A percentile compares a stretch with the other conserved stretches of the same genome.
Evolutionary conservation across 352 stramenopile species (phyloP).

Genomic region (Phytophthora tubulina): DNA sequence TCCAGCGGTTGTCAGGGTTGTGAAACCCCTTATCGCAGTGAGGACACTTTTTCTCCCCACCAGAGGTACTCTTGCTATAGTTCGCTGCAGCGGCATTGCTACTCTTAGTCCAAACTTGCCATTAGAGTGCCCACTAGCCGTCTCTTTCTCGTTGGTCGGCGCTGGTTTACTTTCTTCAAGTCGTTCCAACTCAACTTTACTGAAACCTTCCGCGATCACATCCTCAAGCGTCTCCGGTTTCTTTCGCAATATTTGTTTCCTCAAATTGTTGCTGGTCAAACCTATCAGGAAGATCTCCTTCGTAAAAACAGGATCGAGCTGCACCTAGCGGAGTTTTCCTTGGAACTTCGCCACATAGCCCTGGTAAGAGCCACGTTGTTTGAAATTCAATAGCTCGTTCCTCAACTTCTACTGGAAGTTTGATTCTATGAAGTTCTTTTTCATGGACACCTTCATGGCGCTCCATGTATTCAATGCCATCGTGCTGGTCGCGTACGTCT

Average conservation of each 20-base stretch:
- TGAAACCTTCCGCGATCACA: slow-evolving; percentile 15
- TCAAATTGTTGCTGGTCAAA: slow-evolving; percentile 5
- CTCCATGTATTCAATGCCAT: slow-evolving; percentile 11
- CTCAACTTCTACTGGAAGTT: slow-evolving; percentile 19
- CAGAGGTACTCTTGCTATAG: background rate
- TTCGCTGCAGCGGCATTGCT: background rate
- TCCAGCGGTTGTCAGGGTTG: background rate
- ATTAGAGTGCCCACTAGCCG: background rate
- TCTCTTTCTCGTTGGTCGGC: background rate
- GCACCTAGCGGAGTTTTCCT: slow-evolving; percentile 12
- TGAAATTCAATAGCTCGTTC: slow-evolving; percentile 20
- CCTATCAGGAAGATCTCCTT: slow-evolving; percentile 14
- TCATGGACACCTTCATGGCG: slow-evolving; percentile 12
- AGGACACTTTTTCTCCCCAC: background rate
- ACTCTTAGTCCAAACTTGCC: background rate
- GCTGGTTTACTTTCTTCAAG: slow-evolving; percentile 8
- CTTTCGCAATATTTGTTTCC: slow-evolving; percentile 18
- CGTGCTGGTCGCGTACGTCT: background rate
- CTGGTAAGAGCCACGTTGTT: slow-evolving; percentile 16
- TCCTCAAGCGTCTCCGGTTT: slow-evolving; percentile 14
- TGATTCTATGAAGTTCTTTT: slow-evolving; percentile 16
- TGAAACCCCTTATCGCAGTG: background rate
- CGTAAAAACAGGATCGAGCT: slow-evolving; percentile 16
- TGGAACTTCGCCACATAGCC: slow-evolving; percentile 17
- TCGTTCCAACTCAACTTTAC: slow-evolving; percentile 14